These are phyloP conservation scores for Narthecium ossifragum DNA, from an alignment of 106 monocot genomes.

Conservation along the genomic window DNA sequence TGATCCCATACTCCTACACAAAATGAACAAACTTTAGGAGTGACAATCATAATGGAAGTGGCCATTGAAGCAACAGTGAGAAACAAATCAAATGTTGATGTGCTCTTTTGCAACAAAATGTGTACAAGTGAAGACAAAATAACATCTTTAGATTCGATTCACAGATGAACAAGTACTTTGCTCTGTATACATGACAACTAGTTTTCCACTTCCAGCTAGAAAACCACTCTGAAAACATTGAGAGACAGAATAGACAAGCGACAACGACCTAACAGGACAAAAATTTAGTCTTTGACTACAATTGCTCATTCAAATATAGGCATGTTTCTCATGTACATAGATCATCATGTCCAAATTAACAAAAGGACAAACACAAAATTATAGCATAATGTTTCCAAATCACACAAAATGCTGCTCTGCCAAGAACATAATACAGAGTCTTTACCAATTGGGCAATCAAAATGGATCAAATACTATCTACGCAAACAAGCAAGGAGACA, in stretches of 20 bases:
- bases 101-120: not conserved
- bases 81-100: not conserved
- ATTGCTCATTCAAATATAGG: too few species aligned
- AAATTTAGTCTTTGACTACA: too few species aligned
- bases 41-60: not conserved
- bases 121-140: not conserved
- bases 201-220: too few species aligned
- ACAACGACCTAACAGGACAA: too few species aligned
- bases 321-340: not conserved
- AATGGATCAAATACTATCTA: not conserved
- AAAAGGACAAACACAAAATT: not conserved
- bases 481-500: not conserved
- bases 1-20: slow-evolving; percentile 87
- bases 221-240: too few species aligned
- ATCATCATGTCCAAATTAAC: not conserved
- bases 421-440: not conserved
- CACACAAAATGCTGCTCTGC: not conserved
- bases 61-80: not conserved
- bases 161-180: not conserved
- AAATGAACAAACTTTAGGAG: not conserved
- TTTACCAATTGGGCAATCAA: not conserved
- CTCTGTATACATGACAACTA: too few species aligned
- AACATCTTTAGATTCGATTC: not conserved
- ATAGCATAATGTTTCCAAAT: not conserved
- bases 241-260: too few species aligned